Evolutionary conservation across 495 filamentous ascomycete genomes (phyloP).

Genomic region (Hyaloscypha bicolor): DNA sequence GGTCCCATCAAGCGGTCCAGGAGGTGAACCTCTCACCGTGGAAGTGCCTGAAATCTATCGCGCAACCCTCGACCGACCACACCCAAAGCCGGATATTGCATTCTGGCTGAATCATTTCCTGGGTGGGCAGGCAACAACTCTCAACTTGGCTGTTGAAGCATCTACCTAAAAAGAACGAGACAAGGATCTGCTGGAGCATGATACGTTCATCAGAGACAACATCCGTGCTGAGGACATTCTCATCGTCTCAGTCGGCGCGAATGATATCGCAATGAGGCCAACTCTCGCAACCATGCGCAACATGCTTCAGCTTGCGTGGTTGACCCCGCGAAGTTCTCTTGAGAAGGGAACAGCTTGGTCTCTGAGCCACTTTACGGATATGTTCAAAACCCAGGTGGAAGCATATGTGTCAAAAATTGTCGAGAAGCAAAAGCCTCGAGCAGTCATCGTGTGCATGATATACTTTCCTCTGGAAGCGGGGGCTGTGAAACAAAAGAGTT

Average conservation of each 20-base stretch:
- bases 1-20: slow-evolving; percentile 20
- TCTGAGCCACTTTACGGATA: slow-evolving; percentile 17
- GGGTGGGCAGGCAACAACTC: slow-evolving; percentile 13
- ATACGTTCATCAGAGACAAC: slow-evolving; percentile 22
- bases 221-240: slow-evolving; percentile 24
- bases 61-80: slow-evolving; percentile 14
- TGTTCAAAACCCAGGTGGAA: slow-evolving; percentile 23
- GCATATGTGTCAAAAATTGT: slow-evolving; percentile 19
- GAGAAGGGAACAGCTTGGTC: slow-evolving; percentile 18
- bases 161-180: slow-evolving; percentile 12
- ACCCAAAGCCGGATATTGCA: slow-evolving; percentile 20
- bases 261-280: slow-evolving; percentile 23
- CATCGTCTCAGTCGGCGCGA: slow-evolving; percentile 17
- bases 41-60: slow-evolving; percentile 20
- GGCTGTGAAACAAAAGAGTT: slow-evolving; percentile 10
- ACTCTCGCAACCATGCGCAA: slow-evolving; percentile 18
- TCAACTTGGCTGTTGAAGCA: slow-evolving; percentile 22
- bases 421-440: slow-evolving; percentile 20
- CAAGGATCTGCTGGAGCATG: slow-evolving; percentile 13
- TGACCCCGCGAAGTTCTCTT: slow-evolving; percentile 18
- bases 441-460: slow-evolving; percentile 22
- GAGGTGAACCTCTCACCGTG: slow-evolving; percentile 14
- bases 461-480: slow-evolving; percentile 22
- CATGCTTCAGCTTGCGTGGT: slow-evolving; percentile 22
- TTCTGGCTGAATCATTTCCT: slow-evolving; percentile 25